Percentiles rank a stretch among this genome's conserved stretches.
phyloP scores from a whole-genome alignment of 2,329 filamentous ascomycete species.

The Amauroascus verrucosus region DNA sequence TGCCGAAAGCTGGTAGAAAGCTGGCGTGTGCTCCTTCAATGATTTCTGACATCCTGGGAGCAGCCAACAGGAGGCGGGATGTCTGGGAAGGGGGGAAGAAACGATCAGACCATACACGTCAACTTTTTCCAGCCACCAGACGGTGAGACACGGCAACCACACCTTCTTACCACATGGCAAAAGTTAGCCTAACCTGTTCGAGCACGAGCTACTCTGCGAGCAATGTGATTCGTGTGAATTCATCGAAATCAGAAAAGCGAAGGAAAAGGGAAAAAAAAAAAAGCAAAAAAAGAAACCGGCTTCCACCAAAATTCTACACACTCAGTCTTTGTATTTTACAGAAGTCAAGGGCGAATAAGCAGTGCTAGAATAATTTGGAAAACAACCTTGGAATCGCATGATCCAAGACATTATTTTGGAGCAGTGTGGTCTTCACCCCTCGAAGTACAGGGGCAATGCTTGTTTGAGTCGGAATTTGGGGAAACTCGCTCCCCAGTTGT shows the following conservation, averaged over 20 bases:
- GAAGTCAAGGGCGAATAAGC: background rate
- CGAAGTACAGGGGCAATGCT: background rate
- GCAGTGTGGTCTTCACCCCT: background rate
- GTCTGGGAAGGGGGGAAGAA: background rate
- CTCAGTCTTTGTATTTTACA: background rate
- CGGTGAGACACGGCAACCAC: background rate
- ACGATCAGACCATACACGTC: background rate
- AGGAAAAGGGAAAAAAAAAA: too few relatives aligned
- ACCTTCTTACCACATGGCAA: conserved; percentile 2
- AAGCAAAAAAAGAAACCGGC: too few relatives aligned
- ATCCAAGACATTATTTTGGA: background rate
- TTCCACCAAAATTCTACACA: too few relatives aligned
- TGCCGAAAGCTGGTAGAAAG: background rate
- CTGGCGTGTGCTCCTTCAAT: background rate
- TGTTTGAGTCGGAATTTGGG: background rate
- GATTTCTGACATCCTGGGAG: background rate
- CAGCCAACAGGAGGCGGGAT: background rate
- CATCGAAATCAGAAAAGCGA: background rate
- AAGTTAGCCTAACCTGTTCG: background rate
- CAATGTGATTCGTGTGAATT: background rate
- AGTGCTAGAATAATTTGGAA: background rate
- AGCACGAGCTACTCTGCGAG: conserved; percentile 1
- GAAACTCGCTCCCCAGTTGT: background rate
- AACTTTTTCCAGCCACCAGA: background rate
- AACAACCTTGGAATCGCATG: background rate